Base-by-base conservation (phyloP, 345 rosid genomes). In the Anacardium occidentale region DNA sequence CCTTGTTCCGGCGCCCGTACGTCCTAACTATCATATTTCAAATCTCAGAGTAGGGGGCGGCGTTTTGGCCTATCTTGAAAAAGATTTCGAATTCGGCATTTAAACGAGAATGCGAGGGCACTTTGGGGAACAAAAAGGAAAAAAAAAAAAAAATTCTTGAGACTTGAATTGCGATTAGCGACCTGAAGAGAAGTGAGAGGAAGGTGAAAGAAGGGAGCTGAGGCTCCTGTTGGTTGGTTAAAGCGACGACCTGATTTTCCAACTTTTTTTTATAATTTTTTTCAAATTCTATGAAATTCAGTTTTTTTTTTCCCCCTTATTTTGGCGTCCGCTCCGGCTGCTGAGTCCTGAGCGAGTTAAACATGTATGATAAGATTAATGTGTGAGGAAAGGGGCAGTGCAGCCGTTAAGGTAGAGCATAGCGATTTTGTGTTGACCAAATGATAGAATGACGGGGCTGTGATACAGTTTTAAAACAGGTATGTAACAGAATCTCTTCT, bases 1-100 rank as follows among this genome's bases (percentile, higher is more conserved):
- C 86, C 51, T 90, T 80, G 74, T 74, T 89, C 66, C 99, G 97
- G 71, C 98, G 96, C 71, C 98, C 98, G 90, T 92, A 95, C 0
- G 96, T 91, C 74, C 99, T 83, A 68, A 87, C 97, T 66, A 91
- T 89, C 99, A 92, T 92, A 3, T 12, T 61, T 71, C 40, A 15
- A 20, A 48, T 45, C 54, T 69, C 9, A 20, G 40, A 3, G 24
- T 40, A 52, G 70, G 58, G 59, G 70, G 66, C 66, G 13, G n/a
- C 72, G 62, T 65, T 68, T 68, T 21, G 13, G 21, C 51, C 3
- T 53, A 20, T 61, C 40, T 45, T 4, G 44, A 11, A 45, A n/a
- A 42, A 45, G 50, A 57, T 7, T 24, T 70, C 10, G 69, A 68
- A 60, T 72, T 76, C 64, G 72, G 37, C 77, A 76, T 76, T 69